Evolutionary conservation across 148 eudicot species (phyloP).

Genomic region (Arbutus unedo): DNA sequence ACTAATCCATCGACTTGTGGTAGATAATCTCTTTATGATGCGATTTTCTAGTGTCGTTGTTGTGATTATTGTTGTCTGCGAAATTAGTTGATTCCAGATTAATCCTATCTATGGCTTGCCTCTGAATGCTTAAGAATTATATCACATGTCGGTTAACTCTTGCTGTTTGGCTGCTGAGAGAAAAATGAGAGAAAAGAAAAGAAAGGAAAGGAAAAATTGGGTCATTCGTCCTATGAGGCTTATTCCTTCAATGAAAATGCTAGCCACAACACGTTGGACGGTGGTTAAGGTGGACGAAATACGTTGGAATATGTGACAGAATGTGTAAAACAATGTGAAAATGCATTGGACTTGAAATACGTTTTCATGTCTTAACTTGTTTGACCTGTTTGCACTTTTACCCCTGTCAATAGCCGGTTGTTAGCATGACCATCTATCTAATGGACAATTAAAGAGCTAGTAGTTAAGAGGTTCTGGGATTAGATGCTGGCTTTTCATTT

Average conservation of each 20-base stretch:
- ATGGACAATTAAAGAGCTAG: not conserved
- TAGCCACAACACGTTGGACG: too few relatives aligned
- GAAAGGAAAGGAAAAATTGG: not conserved
- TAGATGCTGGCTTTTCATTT: not conserved
- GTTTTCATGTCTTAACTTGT: not conserved
- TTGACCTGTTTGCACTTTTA: not conserved
- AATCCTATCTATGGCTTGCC: not conserved
- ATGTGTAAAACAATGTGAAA: not conserved
- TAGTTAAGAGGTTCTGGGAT: not conserved
- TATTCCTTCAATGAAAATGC: too few relatives aligned
- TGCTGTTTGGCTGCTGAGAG: not conserved
- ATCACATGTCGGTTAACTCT: not conserved
- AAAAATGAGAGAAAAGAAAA: not conserved
- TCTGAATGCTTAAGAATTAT: not conserved
- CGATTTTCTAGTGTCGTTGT: not conserved
- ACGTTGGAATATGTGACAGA: not conserved
- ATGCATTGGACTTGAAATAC: not conserved
- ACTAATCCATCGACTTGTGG: not conserved
- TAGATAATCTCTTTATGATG: not conserved
- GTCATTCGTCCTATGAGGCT: too few relatives aligned
- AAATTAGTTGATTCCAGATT: not conserved
- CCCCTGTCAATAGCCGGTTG: not conserved
- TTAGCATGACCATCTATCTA: not conserved
- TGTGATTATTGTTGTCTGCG: not conserved
- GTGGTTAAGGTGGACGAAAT: too few relatives aligned